Evolutionary conservation across 2,329 filamentous ascomycete species (phyloP), one percentile per base, ranked within the genome.

Genomic region (Clonostachys byssicola): DNA sequence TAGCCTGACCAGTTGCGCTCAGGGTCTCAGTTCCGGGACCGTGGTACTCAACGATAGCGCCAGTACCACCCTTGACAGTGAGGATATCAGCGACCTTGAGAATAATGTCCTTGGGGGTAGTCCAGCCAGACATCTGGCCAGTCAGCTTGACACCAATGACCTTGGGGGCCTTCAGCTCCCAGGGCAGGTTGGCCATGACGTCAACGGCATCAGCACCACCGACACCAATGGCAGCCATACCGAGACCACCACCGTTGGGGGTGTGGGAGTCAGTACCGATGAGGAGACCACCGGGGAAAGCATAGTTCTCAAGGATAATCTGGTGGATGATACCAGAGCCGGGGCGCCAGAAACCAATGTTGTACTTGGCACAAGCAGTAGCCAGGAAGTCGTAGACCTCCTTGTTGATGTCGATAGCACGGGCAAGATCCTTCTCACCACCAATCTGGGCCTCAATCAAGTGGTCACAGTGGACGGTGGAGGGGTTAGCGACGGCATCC

Each of bases 301-400:
- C 92, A 71, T 97, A 97, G 81, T 97, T 97, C 78, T 99, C 94
- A 50, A 97, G 83, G 54, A 97, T 74, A 65, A 97, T 97, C 80
- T 97, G 94, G 78, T 99, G 94, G 61, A 99, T 99, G 70, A 97
- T 99, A 81, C 94, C 94, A 67, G 92, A 96, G 60, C 94, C 94
- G 56, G 94, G 94, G 72, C 83, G 90, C 94, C 94, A 99, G 86
- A 97, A 97, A 78, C 94, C 94, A 70, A 97, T 97, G 81, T 97
- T 92, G 81, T 97, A 99, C 80, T 97, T 99, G 65, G 92, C 92
- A 70, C 92, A 97, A 56, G 92, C 88, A 54, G 86, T 85, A 52
- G 91, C 83, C 66, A 99, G 77, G 81, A 99, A 99, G 74, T 97
- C 88, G 76, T 97, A 99, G 60, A 99, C 94, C 74, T 97, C 92